Percentiles rank a stretch among this genome's conserved stretches.
phyloP scores from a whole-genome alignment of 1,284 basidiomycete species.

The Sphagnurus paluster region DNA sequence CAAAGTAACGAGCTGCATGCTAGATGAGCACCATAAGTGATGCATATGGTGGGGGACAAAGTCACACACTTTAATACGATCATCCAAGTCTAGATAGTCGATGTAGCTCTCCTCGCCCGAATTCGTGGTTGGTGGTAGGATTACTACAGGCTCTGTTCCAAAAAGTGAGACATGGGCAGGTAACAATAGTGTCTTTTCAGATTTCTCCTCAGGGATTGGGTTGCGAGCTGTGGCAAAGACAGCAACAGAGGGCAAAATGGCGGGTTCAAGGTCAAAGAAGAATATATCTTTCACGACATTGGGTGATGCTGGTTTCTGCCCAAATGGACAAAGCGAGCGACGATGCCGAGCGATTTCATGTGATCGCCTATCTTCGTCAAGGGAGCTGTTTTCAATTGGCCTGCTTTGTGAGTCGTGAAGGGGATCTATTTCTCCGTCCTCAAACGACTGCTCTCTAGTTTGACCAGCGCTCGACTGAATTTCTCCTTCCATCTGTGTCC shows the following conservation, averaged over 20 bases:
- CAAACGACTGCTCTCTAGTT: constrained; percentile 16
- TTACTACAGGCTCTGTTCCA: constrained; percentile 44
- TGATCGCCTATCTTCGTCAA: constrained; percentile 1
- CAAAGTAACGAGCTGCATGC: constrained; percentile 64
- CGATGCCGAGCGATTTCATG: constrained; percentile 3
- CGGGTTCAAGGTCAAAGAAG: constrained; percentile 52
- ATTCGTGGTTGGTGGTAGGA: constrained; percentile 40
- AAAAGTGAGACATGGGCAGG: constrained; percentile 67
- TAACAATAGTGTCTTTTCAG: constrained; percentile 42
- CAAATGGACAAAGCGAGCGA: constrained; percentile 1
- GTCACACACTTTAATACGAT: constrained; percentile 46
- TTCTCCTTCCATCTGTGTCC: constrained; percentile 9
- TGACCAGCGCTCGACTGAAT: constrained; percentile 12
- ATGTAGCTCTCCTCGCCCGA: constrained; percentile 63
- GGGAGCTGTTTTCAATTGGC: not conserved
- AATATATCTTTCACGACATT: constrained; percentile 37
- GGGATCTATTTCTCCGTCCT: constrained; percentile 13
- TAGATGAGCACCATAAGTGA: constrained; percentile 19
- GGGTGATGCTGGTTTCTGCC: not conserved
- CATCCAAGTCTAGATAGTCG: constrained; percentile 73
- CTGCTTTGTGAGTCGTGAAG: not conserved
- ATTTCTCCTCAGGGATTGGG: constrained; percentile 11
- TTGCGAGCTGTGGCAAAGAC: constrained; percentile 11
- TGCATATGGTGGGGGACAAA: too few relatives aligned
- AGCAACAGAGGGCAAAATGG: constrained; percentile 24